Evolutionary conservation across 2,329 filamentous ascomycete species (phyloP), one percentile per base, ranked within the genome.

Genomic region (Sporothrix luriei): DNA sequence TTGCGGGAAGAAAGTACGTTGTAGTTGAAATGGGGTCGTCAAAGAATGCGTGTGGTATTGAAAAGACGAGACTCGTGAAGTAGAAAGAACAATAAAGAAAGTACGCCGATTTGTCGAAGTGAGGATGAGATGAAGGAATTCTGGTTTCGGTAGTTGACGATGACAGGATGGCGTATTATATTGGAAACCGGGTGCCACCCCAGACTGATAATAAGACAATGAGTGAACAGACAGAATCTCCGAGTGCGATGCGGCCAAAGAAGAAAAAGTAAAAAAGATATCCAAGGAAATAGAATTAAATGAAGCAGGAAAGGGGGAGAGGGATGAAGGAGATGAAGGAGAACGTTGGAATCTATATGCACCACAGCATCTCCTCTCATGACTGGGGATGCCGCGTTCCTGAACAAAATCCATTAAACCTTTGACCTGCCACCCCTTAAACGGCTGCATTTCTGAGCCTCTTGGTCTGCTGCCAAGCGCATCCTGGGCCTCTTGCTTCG

Each of bases 391-490:
- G 65, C 65, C 10, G 46, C 62, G 62, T 65, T 51, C 62, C 46
- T 38, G 62, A 33, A 24, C 59, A 24, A 66, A 51, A 40, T 21
- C 52, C 3, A 51, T 66, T 64, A 51, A 62, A 61, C 55, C 55
- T 54, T 64, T 33, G 61, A 69, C 64, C 69, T 46, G 69, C 69
- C 69, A 70, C 69, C 66, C 69, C 66, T 70, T 70, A 26, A 68
- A 70, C 69, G 69, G 65, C 69, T 64, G 51, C 69, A 70, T 70
- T 64, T 70, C 65, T 70, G 65, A 64, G 65, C 14, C 24, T 48
- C 51, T 57, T 29, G 26, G 21, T 19, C 10, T 2, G n/a, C 64
- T 52, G 49, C 24, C 29, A 43, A 54, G 29, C 19, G n/a, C 14
- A 16, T n/a, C 11, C 51, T 9, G 33, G 6, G 26, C 13, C 65